Evolutionary conservation across 768 basidiomycete genomes (phyloP), one percentile per base, ranked within the genome.

Genomic region (Leccinum uliginosum): DNA sequence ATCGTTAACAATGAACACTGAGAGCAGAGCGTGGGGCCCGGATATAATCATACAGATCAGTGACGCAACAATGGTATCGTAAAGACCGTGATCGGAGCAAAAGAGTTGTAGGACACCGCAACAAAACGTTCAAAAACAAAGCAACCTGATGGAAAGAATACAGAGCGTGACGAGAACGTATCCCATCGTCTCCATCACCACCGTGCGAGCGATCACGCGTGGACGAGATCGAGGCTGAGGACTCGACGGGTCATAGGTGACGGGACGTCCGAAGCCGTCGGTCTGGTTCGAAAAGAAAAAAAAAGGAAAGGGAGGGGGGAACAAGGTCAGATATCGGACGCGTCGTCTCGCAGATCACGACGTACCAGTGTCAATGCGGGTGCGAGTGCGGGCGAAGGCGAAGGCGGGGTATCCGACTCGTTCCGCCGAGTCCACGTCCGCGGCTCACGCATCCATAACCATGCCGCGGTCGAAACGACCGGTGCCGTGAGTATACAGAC

Each of bases 71-170:
- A 49, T 17, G 21, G 29, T 32, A 32, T 32, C 30, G 3, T 51
- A 45, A 54, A 40, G 10, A 11, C 5, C 19, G 40, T 19, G 40
- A 43, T 43, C 17, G 38, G 9, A 38, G 38, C n/a, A n/a, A 38
- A 38, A n/a, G n/a, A n/a, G 32, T 34, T 1, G 32, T 34, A 38
- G 9, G 17, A 19, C 19, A 43, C 2, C 40, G 11, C 19, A 43
- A 43, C 19, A 12, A 6, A 10, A 19, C 4, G 0, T 7, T 54
- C 54, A 60, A 5, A 61, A 55, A 58, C 65, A 65, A 53, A 67
- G 62, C 17, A 68, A 8, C 43, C 61, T 54, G n/a, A 64, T 40
- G 14, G 52, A 49, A 23, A 63, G 55, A 23, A 58, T 54, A 63
- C 64, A 65, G 38, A 57, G 51, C 19, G 53, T 58, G 8, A 64